Evolutionary conservation across 805 yeast genomes (phyloP), one percentile per base, ranked within the genome.

Genomic region (Suhomyces canberraensis): DNA sequence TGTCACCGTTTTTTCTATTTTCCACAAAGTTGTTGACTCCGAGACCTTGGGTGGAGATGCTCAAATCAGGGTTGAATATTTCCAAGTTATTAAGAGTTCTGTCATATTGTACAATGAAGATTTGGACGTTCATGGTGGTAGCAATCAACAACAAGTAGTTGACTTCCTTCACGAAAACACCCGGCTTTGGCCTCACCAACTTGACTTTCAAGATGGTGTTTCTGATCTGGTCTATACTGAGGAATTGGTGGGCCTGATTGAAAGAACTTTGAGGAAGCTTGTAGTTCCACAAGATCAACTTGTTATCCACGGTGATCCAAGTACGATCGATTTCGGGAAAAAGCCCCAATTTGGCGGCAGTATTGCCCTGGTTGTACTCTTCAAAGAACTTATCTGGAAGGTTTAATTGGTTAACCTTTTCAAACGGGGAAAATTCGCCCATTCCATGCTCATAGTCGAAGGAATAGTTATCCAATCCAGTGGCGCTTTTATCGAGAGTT

Each of bases 301-400:
- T 83, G 55, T 83, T 82, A 52, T 88, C 97, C 21, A 81, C 77
- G 3, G 84, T 78, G 21, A 91, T 73, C 96, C 97, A 93, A 11
- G 90, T 79, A 41, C 95, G 77, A 43, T 78, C 76, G 20, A 93
- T 73, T 40, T 84, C 89, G 0, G 90, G 77, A 47, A 93, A 80
- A 17, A 89, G 63, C 11, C 98, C 98, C 79, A 86, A 81, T 41
- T 81, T 79, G 25, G 89, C 78, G 32, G 72, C 72, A 36, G 79
- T 73, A 50, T 84, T 81, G 4, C 85, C 73, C 33, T 75, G 72
- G 45, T 79, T 80, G 54, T 81, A 77, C 48, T 84, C 88, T 37
- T 81, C 82, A 46, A 84, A 76, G 43, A 88, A 78, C 43, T 75
- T 78, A 54, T 89, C 95, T 1, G 97, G 97, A 34, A 90, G 76